Base-by-base conservation (phyloP, 352 stramenopile genomes). In the Globisporangium polare region DNA sequence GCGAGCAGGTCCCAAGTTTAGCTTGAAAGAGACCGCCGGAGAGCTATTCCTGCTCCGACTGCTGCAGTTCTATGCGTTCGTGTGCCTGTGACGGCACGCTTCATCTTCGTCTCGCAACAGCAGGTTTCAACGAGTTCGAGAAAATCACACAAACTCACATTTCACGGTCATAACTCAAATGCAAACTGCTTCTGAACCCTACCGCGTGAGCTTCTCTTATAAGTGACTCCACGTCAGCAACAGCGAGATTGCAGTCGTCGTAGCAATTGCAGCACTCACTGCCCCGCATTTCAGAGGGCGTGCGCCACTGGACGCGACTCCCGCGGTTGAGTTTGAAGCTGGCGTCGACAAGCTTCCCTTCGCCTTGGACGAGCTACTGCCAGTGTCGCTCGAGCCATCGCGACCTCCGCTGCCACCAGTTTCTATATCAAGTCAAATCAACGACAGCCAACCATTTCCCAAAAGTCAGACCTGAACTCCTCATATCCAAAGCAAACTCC, bases 361-460 rank as follows among this genome's bases (percentile, higher is more conserved):
- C n/a, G 55, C 41, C n/a, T 61, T 61, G 41, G 55, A 35, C 12
- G 45, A 31, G 26, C 8, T 52, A 15, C 27, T 50, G 9, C 35
- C 41, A 10, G 26, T 58, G 49, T 51, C 46, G 17, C 18, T 45
- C 7, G 51, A 22, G 15, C 60, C 62, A 31, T 54, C 61, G 13
- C 59, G 31, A 35, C 59, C 62, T 18, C 55, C 57, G 26, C 62
- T 59, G 31, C 62, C 55, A 27, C 39, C 56, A 2, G 55, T 64
- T 47, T 22, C 29, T 57, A 31, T 31, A 39, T 17, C 31, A 45
- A 18, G 27, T 22, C 46, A 45, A 18, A 35, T 22, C 46, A 41
- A 33, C 26, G 27, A 47, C 27, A 55, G 43, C 3, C 39, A 29
- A 52, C 13, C 18, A 22, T 22, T 46, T 46, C 22, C 41, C 41